phyloP scores from a whole-genome alignment of 192 early-diverging fungal genomes.

The Entomortierella chlamydospora region DNA sequence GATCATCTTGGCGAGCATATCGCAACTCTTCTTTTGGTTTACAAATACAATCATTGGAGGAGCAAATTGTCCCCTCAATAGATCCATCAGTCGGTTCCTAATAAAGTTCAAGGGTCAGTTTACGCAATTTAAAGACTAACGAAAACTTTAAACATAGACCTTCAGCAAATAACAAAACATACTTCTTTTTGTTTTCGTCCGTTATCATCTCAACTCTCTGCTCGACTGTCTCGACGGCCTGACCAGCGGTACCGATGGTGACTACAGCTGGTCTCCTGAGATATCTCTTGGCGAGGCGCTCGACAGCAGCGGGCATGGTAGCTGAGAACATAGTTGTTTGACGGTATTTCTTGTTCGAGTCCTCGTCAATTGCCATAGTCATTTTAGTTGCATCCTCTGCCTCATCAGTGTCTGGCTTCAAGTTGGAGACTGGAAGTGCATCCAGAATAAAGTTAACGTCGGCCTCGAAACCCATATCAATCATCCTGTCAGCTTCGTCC shows the following conservation, averaged over 20 bases:
- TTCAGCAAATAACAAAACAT: slow-evolving; percentile 6
- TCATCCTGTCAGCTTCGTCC: slow-evolving; percentile 99
- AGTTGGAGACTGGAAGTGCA: slow-evolving; percentile 89
- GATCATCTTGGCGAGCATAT: slow-evolving; percentile 84
- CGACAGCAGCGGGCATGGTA: slow-evolving; percentile 96
- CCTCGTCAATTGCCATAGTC: slow-evolving; percentile 43
- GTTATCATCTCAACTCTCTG: slow-evolving; percentile 94
- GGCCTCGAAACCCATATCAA: slow-evolving; percentile 94
- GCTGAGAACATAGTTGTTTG: slow-evolving; percentile 99
- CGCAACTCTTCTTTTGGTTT: slow-evolving; percentile 95
- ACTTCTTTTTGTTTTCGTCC: slow-evolving; percentile 88
- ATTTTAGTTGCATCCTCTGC: slow-evolving; percentile 68
- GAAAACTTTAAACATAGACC: neutral
- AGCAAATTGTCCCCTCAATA: slow-evolving; percentile 77
- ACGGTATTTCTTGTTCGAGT: slow-evolving; percentile 68
- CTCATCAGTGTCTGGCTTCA: slow-evolving; percentile 86
- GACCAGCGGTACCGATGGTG: slow-evolving; percentile 95
- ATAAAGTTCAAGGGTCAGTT: slow-evolving; percentile 7
- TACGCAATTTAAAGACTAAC: neutral
- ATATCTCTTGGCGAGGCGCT: slow-evolving; percentile 94
- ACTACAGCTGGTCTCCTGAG: slow-evolving; percentile 92
- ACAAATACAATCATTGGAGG: slow-evolving; percentile 98
- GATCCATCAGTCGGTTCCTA: slow-evolving; percentile 79
- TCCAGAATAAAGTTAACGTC: slow-evolving; percentile 97
- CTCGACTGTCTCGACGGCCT: slow-evolving; percentile 96